Evolutionary conservation across 768 basidiomycete species (phyloP), one percentile per base, ranked within the genome.

Genomic region (Rhizopogon roseolus): DNA sequence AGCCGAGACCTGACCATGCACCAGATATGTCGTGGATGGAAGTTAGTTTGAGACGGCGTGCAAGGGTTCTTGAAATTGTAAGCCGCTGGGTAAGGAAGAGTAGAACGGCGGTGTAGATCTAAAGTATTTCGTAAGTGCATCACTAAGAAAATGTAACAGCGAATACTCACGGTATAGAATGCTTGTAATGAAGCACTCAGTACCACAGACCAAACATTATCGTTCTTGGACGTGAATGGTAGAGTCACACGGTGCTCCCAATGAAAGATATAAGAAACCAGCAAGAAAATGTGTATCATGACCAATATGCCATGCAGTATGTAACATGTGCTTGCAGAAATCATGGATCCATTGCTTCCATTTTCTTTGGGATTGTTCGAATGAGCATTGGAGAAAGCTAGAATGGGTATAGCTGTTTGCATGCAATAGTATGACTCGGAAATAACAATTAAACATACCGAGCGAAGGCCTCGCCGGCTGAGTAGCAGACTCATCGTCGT

Each of bases 261-360:
- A 8, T 27, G 41, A 10, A 4, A 27, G 8, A 46, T 46, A 50
- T 46, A 46, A 34, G 3, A 22, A 5, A 46, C 22, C 14, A 22
- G 19, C 19, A 46, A 19, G 3, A 46, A 4, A 5, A 58, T 13
- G 28, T 62, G 56, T 14, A 62, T 42, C 27, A 37, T 5, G 10
- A 62, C 42, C 7, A 62, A 46, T 7, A 43, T 16, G 49, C 17
- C 34, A 39, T 57, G 56, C 29, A 57, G 13, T 1, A 8, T 17
- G 36, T 54, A 51, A 43, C 56, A 54, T 16, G 32, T 22, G 17
- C 17, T 1, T 19, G 29, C 13, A 9, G 19, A 34, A 34, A 34
- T 34, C 34, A 10, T 11, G 5, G 11, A 34, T 46, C 8, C 19
- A 46, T 46, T 5, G 13, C 4, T 7, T 46, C 6, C 13, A 32